Conservation (phyloP, 176 grass and related monocot species). For the Hsuehochloa calcarea region DNA sequence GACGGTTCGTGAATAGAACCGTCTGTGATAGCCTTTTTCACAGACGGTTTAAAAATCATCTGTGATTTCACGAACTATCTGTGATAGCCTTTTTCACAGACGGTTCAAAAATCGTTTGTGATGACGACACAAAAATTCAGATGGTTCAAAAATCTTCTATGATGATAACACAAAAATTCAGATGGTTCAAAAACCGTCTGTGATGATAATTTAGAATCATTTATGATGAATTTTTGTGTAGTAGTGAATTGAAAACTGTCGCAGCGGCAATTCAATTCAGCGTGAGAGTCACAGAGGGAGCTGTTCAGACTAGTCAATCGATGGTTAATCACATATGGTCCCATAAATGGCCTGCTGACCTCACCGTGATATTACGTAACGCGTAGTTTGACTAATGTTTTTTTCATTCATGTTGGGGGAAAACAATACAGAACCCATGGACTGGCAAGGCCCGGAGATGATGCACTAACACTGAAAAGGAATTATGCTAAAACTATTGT, state of each 20-base stretch:
- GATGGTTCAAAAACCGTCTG: too few species aligned
- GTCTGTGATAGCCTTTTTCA: too few species aligned
- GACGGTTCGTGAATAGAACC: too few species aligned
- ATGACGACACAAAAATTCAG: too few species aligned
- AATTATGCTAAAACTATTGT: not conserved
- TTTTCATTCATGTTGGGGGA: not conserved
- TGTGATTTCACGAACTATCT: too few species aligned
- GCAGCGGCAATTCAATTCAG: not conserved
- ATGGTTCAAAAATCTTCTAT: too few species aligned
- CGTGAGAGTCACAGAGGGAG: not conserved
- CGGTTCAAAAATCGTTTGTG: too few species aligned
- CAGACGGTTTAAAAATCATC: too few species aligned
- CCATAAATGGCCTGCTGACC: not conserved
- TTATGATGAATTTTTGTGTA: too few species aligned
- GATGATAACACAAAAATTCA: too few species aligned
- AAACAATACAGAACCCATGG: not conserved
- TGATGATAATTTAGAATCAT: too few species aligned
- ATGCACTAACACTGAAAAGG: not conserved
- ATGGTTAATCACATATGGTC: not conserved
- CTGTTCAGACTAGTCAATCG: not conserved
- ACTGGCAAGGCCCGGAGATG: not conserved
- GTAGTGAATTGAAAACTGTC: not conserved
- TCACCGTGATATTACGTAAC: constrained; percentile 6
- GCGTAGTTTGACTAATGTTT: not conserved
- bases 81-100: too few species aligned